These are phyloP conservation scores for Verticillium albo-atrum DNA, from an alignment of 2,329 filamentous ascomycete genomes.

Conservation along the genomic window DNA sequence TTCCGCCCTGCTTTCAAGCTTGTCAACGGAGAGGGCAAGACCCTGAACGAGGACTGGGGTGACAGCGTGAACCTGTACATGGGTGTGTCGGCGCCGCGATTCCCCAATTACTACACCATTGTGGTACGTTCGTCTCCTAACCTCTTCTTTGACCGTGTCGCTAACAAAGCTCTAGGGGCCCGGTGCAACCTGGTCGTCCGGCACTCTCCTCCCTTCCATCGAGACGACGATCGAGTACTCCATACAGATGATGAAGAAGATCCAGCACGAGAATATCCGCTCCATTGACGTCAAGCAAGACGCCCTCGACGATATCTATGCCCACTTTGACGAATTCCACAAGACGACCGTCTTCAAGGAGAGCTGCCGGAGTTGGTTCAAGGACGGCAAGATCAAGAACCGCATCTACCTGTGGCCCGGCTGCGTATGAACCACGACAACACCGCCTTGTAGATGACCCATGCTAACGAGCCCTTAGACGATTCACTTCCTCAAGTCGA, in stretches of 20 bases:
- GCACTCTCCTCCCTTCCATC: slow-evolving; percentile 36
- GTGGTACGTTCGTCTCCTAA: slow-evolving; percentile 14
- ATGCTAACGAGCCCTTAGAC: slow-evolving; percentile 14
- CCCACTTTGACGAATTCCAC: slow-evolving; percentile 26
- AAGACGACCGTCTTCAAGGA: slow-evolving; percentile 27
- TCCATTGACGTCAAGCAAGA: slow-evolving; percentile 28
- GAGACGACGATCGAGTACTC: slow-evolving; percentile 36
- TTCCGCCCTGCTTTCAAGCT: slow-evolving; percentile 40
- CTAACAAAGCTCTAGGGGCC: slow-evolving; percentile 18
- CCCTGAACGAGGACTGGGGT: slow-evolving; percentile 39
- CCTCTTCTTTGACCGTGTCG: neutral
- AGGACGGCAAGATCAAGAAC: slow-evolving; percentile 26
- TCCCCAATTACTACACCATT: slow-evolving; percentile 39
- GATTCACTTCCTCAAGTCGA: slow-evolving; percentile 30
- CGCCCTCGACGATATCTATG: slow-evolving; percentile 26
- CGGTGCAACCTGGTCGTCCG: slow-evolving; percentile 37
- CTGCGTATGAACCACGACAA: slow-evolving; percentile 18
- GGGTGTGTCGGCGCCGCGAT: slow-evolving; percentile 36
- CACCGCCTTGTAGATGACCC: neutral
- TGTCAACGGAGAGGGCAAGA: slow-evolving; percentile 22
- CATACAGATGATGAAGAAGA: slow-evolving; percentile 33
- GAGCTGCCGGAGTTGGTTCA: slow-evolving; percentile 29
- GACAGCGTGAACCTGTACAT: slow-evolving; percentile 36
- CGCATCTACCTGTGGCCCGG: slow-evolving; percentile 27
- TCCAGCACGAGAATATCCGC: slow-evolving; percentile 27